phyloP scores from a whole-genome alignment of 2,329 filamentous ascomycete genomes.

The Pleurostoma richardsiae region DNA sequence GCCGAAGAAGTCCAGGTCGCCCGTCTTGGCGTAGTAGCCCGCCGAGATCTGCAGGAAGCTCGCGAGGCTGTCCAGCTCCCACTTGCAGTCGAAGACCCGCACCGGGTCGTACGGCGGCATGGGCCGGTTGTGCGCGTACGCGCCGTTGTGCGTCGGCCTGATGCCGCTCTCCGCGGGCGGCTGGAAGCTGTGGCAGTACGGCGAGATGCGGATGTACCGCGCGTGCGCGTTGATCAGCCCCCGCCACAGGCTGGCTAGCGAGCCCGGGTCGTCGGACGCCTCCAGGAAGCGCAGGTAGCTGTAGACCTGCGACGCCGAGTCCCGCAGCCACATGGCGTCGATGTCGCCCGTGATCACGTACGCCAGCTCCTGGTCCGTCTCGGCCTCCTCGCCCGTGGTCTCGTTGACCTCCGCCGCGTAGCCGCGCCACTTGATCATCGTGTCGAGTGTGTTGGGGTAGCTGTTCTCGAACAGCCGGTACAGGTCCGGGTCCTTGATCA shows the following conservation, averaged over 20 bases:
- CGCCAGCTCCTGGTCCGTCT: slow-evolving; percentile 56
- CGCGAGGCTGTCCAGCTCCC: slow-evolving; percentile 83
- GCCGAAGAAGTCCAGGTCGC: slow-evolving; percentile 53
- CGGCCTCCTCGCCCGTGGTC: slow-evolving; percentile 19
- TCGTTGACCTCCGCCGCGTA: slow-evolving; percentile 36
- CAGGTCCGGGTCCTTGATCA: slow-evolving; percentile 54
- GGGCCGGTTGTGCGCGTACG: slow-evolving; percentile 51
- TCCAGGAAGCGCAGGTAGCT: slow-evolving; percentile 60
- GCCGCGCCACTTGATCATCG: slow-evolving; percentile 73
- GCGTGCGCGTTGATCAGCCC: slow-evolving; percentile 69
- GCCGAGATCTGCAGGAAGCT: slow-evolving; percentile 78
- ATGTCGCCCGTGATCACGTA: slow-evolving; percentile 84
- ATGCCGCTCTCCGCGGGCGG: slow-evolving; percentile 73
- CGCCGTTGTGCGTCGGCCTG: slow-evolving; percentile 49
- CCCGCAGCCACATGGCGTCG: slow-evolving; percentile 82
- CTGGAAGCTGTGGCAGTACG: slow-evolving; percentile 90
- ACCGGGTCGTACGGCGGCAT: slow-evolving; percentile 61
- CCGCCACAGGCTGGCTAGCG: slow-evolving; percentile 62
- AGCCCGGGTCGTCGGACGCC: slow-evolving; percentile 46
- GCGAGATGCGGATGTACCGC: slow-evolving; percentile 61
- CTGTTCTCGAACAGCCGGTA: slow-evolving; percentile 79
- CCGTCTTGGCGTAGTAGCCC: slow-evolving; percentile 65
- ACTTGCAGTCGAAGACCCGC: slow-evolving; percentile 83
- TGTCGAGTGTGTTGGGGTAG: slow-evolving; percentile 78
- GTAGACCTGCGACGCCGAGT: slow-evolving; percentile 72